phyloP scores from a whole-genome alignment of 768 basidiomycete genomes.

The Daedaleopsis nitida region DNA sequence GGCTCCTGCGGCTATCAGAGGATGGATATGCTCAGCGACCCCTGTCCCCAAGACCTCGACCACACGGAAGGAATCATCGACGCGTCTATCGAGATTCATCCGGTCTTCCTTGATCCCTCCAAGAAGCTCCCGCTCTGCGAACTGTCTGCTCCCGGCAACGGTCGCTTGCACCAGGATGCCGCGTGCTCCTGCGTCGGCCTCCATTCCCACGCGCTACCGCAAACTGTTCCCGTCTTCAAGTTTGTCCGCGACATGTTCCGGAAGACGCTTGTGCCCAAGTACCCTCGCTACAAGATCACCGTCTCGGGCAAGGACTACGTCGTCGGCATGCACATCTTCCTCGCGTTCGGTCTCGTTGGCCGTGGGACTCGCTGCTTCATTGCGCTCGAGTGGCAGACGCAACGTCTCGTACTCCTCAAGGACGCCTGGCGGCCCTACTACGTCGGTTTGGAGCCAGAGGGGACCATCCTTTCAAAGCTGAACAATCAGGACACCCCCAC shows the following conservation, averaged over 20 bases:
- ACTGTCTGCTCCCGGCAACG: too few relatives aligned
- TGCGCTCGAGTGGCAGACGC: slow-evolving; percentile 9
- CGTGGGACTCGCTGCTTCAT: slow-evolving; percentile 15
- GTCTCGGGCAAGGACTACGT: not conserved
- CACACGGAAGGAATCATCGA: not conserved
- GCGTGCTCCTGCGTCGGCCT: too few relatives aligned
- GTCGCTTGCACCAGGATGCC: too few relatives aligned
- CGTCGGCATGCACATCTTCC: not conserved
- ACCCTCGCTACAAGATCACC: not conserved
- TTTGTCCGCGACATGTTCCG: too few relatives aligned
- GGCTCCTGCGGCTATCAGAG: not conserved
- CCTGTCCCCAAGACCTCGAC: not conserved
- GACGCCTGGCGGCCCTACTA: slow-evolving; percentile 14
- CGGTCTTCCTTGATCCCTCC: not conserved
- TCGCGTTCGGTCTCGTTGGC: not conserved
- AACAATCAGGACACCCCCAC: not conserved
- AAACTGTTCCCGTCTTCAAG: too few relatives aligned
- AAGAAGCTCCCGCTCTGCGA: too few relatives aligned
- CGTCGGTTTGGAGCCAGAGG: not conserved
- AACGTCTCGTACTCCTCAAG: slow-evolving; percentile 15
- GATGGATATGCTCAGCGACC: not conserved
- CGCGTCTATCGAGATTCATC: not conserved
- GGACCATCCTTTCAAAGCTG: not conserved
- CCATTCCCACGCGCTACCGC: too few relatives aligned
- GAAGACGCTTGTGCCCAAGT: not conserved